Evolutionary conservation across 2,329 filamentous ascomycete genomes (phyloP), one percentile per base, ranked within the genome.

Genomic region (Fusarium citri): DNA sequence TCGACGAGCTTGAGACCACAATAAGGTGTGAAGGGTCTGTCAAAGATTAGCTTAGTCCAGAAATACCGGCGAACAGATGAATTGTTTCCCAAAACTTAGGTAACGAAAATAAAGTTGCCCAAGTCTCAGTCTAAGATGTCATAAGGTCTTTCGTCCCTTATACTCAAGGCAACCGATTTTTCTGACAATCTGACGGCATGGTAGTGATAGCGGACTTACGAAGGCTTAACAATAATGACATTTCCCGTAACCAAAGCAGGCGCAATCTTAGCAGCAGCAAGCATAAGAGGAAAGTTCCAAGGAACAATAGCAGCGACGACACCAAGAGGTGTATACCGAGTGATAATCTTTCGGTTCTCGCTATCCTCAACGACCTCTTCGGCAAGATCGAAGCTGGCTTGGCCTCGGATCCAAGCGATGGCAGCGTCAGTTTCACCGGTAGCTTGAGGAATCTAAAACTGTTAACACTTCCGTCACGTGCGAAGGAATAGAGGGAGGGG

Each of bases 1-100:
- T 91, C 88, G 15, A 82, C 85, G n/a, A 89, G 73, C 77, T 91
- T 91, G 41, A 92, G 79, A 6, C 80, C 80, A 4, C 82, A 83
- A 76, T 89, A 89, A 0, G 87, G 87, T 0, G 87, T 88, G 75
- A 85, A 88, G 0, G 85, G 85, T 0, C 69, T 73, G 8, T 10
- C 4, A 20, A 7, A 4, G 2, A 28, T 30, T 2, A 5, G 22
- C 3, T 2, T n/a, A n/a, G n/a, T n/a, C n/a, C n/a, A n/a, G n/a
- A n/a, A n/a, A n/a, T n/a, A n/a, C n/a, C n/a, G n/a, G n/a, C n/a
- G n/a, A n/a, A n/a, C n/a, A n/a, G n/a, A n/a, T n/a, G n/a, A n/a
- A 8, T 16, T 9, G 15, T 34, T 2, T 1, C 4, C 8, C 6
- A 34, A 37, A 5, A 9, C 31, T 11, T 37, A n/a, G 16, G 6